Base-by-base conservation (phyloP, 2,329 filamentous ascomycete species). In the Epichloe sp. region DNA sequence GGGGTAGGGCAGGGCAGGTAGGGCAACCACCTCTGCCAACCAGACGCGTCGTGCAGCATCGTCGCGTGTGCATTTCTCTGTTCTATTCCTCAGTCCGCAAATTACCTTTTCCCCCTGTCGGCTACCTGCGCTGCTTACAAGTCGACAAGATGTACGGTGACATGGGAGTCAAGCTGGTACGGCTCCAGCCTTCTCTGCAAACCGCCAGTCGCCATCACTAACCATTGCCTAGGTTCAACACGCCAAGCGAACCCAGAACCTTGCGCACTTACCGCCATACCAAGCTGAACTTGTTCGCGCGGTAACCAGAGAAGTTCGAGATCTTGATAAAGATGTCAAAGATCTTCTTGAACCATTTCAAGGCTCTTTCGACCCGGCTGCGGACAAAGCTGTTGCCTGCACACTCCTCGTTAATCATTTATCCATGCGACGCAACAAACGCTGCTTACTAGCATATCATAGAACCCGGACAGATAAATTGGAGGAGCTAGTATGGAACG, bases 391-490 rank as follows among this genome's bases (percentile, higher is more conserved):
- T 10, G 85, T 85, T 35, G 90, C 91, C 3, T 95, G 88, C 63
- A 87, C 88, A 2, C 75, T 98, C 23, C 80, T 98, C 21, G 90
- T 97, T 54, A 87, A 96, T 65, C 91, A 98, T 65, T 74, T 98
- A 11, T 89, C 87, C 58, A 96, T 97, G 86, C 83, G 93, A 47
- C 80, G 93, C 51, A 95, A 98, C 68, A 98, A 98, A 68, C 84
- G 93, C 43, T 98, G 93, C 63, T 76, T 98, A 19, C 79, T 98
- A 6, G 90, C 91, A 4, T 98, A 98, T 64, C 93, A 98, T 65
- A 83, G 86, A 35, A 90, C 88, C 17, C 81, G 93, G 48, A 86
- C 87, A 2, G 87, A 96, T 63, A 95, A 94, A 66, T 75, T 98
- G 8, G 93, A 97, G 63, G 86, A 91, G 64, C 83, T 95, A 63